Evolutionary conservation across 202 grass and related monocot species (phyloP), one percentile per base, ranked within the genome.

Genomic region (Musa balbisiana): DNA sequence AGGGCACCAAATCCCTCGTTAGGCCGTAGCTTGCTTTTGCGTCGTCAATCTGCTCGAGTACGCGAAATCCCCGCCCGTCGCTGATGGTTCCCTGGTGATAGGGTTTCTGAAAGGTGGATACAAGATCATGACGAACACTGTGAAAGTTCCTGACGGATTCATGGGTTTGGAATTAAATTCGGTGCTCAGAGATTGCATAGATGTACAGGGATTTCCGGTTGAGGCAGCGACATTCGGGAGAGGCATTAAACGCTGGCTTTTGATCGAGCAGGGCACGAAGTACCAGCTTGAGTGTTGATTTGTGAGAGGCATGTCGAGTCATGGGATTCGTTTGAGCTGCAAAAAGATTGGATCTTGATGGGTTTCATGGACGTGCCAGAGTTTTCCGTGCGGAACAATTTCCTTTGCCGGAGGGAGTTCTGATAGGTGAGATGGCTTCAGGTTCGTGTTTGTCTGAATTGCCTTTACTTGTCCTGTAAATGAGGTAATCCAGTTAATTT

Each of bases 81-180:
- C 88, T n/a, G 72, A 84, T 58, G 86, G 79, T 8, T 66, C 85
- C 26, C 76, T 69, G 0, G 74, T 72, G 19, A 82, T 93, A 20
- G 89, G 86, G 0, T 43, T 89, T 11, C 80, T 97, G 74, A 97
- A 89, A 75, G 87, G 80, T 0, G 62, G 93, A 0, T 94, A 98
- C 77, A 79, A 85, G 85, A 69, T 98, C 1, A 89, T 89, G 1
- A 98, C 92, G 77, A 94, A 94, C 25, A 82, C 80, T 10, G 82
- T 82, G 5, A 94, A 98, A 76, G 76, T 98, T 85, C 50, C 92
- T 10, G 91, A 98, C 77, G 88, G 91, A 3, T 92, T 99, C 77
- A 85, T 92, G 2, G 91, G 95, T 3, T 83, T 94, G 49, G 89
- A 94, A 81, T 81, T 99, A 33, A 83, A 99, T 83, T 92, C 88